Evolutionary conservation across 2,329 filamentous ascomycete genomes (phyloP).

Genomic region (Aspergillus costaricaensis): DNA sequence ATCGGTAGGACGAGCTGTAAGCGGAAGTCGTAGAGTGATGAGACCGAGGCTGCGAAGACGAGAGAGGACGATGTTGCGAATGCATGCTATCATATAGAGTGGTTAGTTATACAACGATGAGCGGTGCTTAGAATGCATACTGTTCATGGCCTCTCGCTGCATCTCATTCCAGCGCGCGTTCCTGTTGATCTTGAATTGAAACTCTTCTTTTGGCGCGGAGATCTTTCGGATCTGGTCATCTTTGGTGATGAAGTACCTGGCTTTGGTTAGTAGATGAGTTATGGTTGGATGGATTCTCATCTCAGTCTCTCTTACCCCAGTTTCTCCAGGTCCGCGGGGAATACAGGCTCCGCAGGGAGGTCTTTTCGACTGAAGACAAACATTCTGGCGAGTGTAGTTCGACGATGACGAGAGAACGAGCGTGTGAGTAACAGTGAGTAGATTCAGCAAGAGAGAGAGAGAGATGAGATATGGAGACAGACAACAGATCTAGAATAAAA

Average conservation of each 20-base stretch:
- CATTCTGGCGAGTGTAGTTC: constrained; percentile 55
- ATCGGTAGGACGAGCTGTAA: constrained; percentile 48
- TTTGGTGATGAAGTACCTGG: constrained; percentile 76
- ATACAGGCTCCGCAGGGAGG: constrained; percentile 70
- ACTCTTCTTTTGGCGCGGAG: constrained; percentile 66
- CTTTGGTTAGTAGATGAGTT: constrained; percentile 3
- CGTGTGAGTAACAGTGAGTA: neutral
- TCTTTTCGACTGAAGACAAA: constrained; percentile 70
- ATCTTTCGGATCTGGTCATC: constrained; percentile 74
- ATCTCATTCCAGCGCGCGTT: constrained; percentile 76
- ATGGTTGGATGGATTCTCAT: too few relatives aligned
- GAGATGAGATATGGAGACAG: neutral
- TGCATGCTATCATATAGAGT: constrained; percentile 48
- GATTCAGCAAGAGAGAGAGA: neutral
- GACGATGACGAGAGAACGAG: neutral
- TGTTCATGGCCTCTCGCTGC: constrained; percentile 72
- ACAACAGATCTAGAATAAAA: neutral
- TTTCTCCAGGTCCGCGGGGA: constrained; percentile 64
- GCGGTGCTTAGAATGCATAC: constrained; percentile 48
- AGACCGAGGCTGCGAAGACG: constrained; percentile 67
- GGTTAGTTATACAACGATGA: neutral
- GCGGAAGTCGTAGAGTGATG: constrained; percentile 62
- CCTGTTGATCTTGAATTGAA: constrained; percentile 71
- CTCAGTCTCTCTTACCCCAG: constrained; percentile 63
- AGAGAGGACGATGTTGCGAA: constrained; percentile 60